Percentiles rank a stretch among this genome's conserved stretches.
Evolutionary conservation across 2,329 filamentous ascomycete species (phyloP).

Genomic region (Clonostachys rhizophaga): DNA sequence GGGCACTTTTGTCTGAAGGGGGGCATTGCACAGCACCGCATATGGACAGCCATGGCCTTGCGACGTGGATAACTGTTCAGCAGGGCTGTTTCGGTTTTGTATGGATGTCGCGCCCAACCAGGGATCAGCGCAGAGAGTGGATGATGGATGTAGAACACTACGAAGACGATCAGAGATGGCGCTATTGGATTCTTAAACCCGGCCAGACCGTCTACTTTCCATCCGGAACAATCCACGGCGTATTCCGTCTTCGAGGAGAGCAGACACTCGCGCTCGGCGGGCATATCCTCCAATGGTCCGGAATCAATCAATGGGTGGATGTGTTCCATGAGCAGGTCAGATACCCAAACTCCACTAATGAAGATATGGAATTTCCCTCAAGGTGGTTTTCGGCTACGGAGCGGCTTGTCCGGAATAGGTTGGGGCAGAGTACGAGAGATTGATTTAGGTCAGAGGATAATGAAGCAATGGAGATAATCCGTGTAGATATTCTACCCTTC

Average conservation of each 20-base stretch:
- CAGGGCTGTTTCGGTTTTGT: conserved; percentile 12
- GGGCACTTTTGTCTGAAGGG: conserved; percentile 22
- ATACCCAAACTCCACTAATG: not conserved
- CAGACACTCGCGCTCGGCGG: conserved; percentile 24
- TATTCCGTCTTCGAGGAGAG: conserved; percentile 16
- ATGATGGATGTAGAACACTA: conserved; percentile 12
- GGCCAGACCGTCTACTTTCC: conserved; percentile 26
- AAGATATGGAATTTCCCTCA: not conserved
- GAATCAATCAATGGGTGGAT: conserved; percentile 18
- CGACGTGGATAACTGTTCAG: conserved; percentile 26
- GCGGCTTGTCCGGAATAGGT: too few species aligned
- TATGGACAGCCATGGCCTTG: conserved; percentile 23
- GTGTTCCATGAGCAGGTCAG: conserved; percentile 2
- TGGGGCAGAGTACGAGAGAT: too few species aligned
- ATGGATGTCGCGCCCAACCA: not conserved
- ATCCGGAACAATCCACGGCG: conserved; percentile 25
- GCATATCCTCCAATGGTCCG: conserved; percentile 24
- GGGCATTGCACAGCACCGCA: conserved; percentile 24
- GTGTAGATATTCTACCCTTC: too few species aligned
- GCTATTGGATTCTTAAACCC: conserved; percentile 21
- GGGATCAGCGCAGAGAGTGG: conserved; percentile 11
- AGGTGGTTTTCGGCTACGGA: too few species aligned
- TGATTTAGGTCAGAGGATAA: too few species aligned
- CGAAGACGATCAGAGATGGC: conserved; percentile 16
- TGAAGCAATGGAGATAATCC: too few species aligned